Base-by-base conservation (phyloP, 2,329 filamentous ascomycete species). In the Calycina marina region DNA sequence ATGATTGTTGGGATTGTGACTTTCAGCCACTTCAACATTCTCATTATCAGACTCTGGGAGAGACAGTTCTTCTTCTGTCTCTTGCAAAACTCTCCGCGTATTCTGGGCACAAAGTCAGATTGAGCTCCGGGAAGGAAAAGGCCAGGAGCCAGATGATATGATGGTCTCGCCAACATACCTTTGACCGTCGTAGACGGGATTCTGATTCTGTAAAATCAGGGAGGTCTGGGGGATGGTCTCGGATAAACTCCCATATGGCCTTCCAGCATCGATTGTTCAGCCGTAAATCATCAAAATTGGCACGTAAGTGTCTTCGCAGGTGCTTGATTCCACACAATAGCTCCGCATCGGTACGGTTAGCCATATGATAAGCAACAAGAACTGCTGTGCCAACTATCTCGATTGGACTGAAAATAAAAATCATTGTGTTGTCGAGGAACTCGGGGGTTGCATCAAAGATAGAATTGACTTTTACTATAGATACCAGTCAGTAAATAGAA, bases 331-430 rank as follows among this genome's bases (percentile, higher is more conserved):
- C 53, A 6, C 45, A 47, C 5, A 53, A 37, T 5, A 56, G 42
- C 15, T 52, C 41, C 5, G 42, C 25, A 15, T 50, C 40, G 10
- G 41, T 47, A 14, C 51, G 41, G 12, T 41, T 35, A 2, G 45
- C 42, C 39, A 48, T 50, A 24, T 55, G 44, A 9, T 43, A 43
- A 6, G 48, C 42, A 9, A 56, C 44, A 3, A 56, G 31, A 22
- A 56, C 43, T 2, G 47, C 51, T 4, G 51, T 44, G 5, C 46
- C 47, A 16, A 56, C 40, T 11, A 56, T 43, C 22, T 56, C 54
- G 6, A 56, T 35, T 2, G 54, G 54, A 3, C 49, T 51, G 37
- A 55, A 56, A 9, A 49, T 55, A 18, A 47, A 44, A 22, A 52
- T 49, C 18, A 55, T 47, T 6, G 38, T 40, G 4, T 41, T 33